Evolutionary conservation across 2,329 filamentous ascomycete species (phyloP).

Genomic region (Paraphaeosphaeria minitans): DNA sequence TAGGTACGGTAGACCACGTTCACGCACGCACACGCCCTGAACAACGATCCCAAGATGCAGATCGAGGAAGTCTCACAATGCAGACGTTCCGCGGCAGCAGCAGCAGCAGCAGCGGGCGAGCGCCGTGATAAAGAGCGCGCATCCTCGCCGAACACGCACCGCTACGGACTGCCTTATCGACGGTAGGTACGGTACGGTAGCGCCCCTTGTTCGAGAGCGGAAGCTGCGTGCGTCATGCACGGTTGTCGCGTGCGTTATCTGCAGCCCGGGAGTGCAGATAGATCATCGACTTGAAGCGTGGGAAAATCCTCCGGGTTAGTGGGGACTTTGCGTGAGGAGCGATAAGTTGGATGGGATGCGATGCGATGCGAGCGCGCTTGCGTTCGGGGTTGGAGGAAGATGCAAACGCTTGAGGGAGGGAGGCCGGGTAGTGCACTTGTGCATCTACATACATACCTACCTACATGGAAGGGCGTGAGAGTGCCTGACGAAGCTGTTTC

Average conservation of each 20-base stretch:
- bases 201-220: not conserved
- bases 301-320: not conserved
- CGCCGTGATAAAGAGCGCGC: conserved; percentile 2
- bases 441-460: not conserved
- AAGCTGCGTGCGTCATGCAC: conserved; percentile 16
- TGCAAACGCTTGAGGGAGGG: too few species aligned
- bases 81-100: not conserved
- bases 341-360: not conserved
- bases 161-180: conserved; percentile 7
- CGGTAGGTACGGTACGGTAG: conserved; percentile 11
- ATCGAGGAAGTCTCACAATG: not conserved
- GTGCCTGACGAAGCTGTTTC: not conserved
- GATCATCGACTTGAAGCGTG: too few species aligned
- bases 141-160: not conserved
- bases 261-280: not conserved
- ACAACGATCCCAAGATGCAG: not conserved
- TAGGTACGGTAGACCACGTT: not conserved
- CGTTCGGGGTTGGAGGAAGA: not conserved
- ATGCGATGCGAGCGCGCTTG: not conserved
- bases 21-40: not conserved
- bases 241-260: conserved; percentile 9
- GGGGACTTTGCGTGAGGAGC: not conserved
- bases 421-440: too few species aligned
- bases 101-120: not conserved
- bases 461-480: not conserved